Evolutionary conservation across 2,329 filamentous ascomycete species (phyloP).

Genomic region (Phoma sp.): DNA sequence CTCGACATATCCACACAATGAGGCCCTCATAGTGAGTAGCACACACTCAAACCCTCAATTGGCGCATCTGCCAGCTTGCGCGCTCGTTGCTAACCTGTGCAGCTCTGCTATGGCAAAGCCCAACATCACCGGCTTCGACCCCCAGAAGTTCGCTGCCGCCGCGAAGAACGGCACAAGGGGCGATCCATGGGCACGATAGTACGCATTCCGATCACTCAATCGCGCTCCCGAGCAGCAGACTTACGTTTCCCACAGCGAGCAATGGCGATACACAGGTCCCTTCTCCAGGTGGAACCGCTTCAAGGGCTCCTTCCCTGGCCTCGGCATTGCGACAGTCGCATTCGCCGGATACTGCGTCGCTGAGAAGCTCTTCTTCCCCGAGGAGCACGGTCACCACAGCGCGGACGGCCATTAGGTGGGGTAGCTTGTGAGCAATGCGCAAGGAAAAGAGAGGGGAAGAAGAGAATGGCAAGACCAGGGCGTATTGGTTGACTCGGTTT

Average conservation of each 20-base stretch:
- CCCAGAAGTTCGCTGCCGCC: constrained; percentile 77
- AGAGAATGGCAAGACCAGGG: constrained; percentile 30
- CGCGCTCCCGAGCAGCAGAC: constrained; percentile 15
- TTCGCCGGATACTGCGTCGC: constrained; percentile 89
- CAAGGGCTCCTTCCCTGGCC: constrained; percentile 82
- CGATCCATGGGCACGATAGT: constrained; percentile 70
- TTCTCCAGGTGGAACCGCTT: constrained; percentile 92
- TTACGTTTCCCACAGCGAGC: constrained; percentile 68
- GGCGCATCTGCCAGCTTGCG: neutral
- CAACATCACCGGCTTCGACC: constrained; percentile 92
- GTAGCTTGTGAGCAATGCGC: neutral
- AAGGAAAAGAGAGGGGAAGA: constrained; percentile 9
- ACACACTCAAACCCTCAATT: constrained; percentile 1
- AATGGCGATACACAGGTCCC: constrained; percentile 89
- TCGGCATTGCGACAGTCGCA: constrained; percentile 90
- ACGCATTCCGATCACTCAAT: constrained; percentile 36
- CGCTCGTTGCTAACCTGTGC: constrained; percentile 21
- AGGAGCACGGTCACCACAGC: constrained; percentile 53
- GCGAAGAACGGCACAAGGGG: constrained; percentile 63
- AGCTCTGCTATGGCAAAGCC: constrained; percentile 56
- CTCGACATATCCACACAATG: constrained; percentile 25
- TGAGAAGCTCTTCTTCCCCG: constrained; percentile 84
- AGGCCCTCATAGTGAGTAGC: constrained; percentile 35
- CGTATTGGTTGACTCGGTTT: constrained; percentile 40
- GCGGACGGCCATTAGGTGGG: constrained; percentile 33